Evolutionary conservation across 2,329 filamentous ascomycete species (phyloP).

Genomic region (Penicillium sp.): DNA sequence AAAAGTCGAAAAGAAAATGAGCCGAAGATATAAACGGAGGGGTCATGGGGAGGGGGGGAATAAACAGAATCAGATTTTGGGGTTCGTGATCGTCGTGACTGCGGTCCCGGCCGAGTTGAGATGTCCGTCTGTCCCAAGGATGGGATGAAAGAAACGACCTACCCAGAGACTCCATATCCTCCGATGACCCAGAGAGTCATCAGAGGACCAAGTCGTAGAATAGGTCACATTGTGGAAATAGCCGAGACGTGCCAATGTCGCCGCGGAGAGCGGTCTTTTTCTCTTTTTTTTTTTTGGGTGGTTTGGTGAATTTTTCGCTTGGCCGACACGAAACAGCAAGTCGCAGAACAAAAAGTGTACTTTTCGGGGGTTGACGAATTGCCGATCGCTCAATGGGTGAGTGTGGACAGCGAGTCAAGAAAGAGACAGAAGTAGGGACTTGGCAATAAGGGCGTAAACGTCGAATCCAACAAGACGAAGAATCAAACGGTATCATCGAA

Average conservation of each 20-base stretch:
- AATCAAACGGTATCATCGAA: slow-evolving; percentile 36
- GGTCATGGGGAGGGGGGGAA: slow-evolving; percentile 26
- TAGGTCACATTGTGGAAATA: slow-evolving; percentile 17
- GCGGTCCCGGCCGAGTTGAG: slow-evolving; percentile 22
- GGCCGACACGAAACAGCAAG: slow-evolving; percentile 30
- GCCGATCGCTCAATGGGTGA: slow-evolving; percentile 37
- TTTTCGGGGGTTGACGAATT: slow-evolving; percentile 34
- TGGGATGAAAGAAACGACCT: not conserved
- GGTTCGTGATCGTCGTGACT: slow-evolving; percentile 43
- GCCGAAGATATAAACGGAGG: slow-evolving; percentile 42
- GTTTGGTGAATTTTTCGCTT: slow-evolving; percentile 32
- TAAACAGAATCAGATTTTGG: slow-evolving; percentile 31
- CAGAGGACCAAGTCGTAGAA: not conserved
- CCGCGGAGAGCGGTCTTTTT: slow-evolving; percentile 34
- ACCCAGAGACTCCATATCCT: not conserved
- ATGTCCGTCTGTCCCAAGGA: not conserved
- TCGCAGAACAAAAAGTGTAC: slow-evolving; percentile 32
- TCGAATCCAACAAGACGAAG: slow-evolving; percentile 24
- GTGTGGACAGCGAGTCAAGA: slow-evolving; percentile 28
- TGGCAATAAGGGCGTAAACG: slow-evolving; percentile 27
- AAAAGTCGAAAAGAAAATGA: slow-evolving; percentile 28
- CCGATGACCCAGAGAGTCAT: not conserved
- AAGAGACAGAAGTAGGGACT: slow-evolving; percentile 12
- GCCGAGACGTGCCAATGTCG: slow-evolving; percentile 31
- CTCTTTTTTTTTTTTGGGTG: slow-evolving; percentile 33